Evolutionary conservation across 768 basidiomycete species (phyloP), one percentile per base, ranked within the genome.

Genomic region (Lyophyllum decastes): DNA sequence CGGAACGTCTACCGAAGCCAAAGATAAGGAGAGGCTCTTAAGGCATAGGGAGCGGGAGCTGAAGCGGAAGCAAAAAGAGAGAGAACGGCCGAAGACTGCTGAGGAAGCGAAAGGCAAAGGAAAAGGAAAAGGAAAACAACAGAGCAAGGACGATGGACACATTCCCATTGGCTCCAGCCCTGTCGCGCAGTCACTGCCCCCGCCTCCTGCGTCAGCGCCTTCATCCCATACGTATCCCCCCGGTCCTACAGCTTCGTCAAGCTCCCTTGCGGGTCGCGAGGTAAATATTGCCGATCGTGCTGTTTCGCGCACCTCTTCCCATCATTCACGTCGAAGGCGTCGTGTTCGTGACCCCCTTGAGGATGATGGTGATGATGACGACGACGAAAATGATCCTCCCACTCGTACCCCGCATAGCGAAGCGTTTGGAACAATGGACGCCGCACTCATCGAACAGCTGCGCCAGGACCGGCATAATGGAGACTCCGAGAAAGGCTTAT

Each of bases 361-460:
- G 49, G 57, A 62, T 4, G 54, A 62, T 17, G 72, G 68, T 11
- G 71, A 70, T 44, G 76, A 76, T 30, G 73, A 73, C 24, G 73
- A 75, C 24, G 67, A 73, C 48, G 72, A 55, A 58, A 55, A 69
- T 17, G 59, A 67, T 61, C 57, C 70, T 0, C 78, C 79, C 14
- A 62, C 75, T 19, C 81, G 83, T 25, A 87, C 86, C 8, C 82
- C 86, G 19, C 84, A 88, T 63, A 78, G 79, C 25, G 87, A 88
- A 69, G 79, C 83, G 2, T 88, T 85, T 59, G 80, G 81, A 4
- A 78, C 85, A 6, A 73, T 87, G 46, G 83, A 87, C 60, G 78
- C 84, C 0, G 80, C 76, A 48, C 74, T 73, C 24, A 78, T 86
- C 58, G 82, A 84, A 62, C 73, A 75, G 55, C 66, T 77, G 49